Conservation (phyloP, 2,329 filamentous ascomycete genomes). For the Dactylellina parvicollis region DNA sequence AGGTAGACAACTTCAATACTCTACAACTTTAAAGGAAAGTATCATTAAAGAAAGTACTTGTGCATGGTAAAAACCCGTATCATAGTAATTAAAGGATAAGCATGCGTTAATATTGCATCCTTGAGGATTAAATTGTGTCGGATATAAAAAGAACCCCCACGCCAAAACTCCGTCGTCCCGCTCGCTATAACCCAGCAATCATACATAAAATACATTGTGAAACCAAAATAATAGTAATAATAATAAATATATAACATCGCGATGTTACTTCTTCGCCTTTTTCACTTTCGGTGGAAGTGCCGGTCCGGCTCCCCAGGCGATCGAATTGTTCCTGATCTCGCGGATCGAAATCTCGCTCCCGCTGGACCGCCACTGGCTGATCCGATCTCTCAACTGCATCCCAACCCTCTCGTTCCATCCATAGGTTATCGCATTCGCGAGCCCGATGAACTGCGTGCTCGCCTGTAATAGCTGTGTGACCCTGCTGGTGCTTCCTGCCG, state of each 20-base stretch:
- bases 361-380: conserved; percentile 8
- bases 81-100: no score
- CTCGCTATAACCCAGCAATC: background rate
- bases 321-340: background rate
- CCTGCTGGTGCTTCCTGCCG: conserved; percentile 55
- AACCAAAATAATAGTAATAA: no score
- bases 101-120: no score
- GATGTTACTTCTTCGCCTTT: no score
- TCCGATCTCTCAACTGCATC: conserved; percentile 2
- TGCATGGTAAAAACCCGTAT: no score
- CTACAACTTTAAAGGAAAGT: no score
- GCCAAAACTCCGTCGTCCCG: background rate
- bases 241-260: no score
- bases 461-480: conserved; percentile 59
- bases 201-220: background rate
- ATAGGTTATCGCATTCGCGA: conserved; percentile 62
- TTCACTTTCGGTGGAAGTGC: no score
- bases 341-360: background rate
- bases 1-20: no score
- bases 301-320: background rate
- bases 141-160: background rate
- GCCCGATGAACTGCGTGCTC: conserved; percentile 61
- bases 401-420: conserved; percentile 60
- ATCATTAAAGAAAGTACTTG: no score
- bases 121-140: background rate